Evolutionary conservation across 306 rosid species (phyloP).

Genomic region (Vigna hirtella): DNA sequence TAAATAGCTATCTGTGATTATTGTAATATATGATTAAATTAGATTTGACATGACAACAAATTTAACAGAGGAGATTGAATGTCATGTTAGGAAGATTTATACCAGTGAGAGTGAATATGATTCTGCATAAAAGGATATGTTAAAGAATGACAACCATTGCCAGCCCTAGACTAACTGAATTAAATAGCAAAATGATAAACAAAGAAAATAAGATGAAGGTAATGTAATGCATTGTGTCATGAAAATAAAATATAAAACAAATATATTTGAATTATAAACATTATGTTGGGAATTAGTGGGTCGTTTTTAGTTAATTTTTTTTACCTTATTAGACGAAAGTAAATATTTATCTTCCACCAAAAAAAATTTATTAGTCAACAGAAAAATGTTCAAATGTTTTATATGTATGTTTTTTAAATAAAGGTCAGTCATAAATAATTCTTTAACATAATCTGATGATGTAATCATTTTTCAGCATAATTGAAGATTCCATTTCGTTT

Average conservation of each 20-base stretch:
- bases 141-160: constrained; percentile 19
- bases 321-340: too few species aligned
- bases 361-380: background rate
- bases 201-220: background rate
- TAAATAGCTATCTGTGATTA: constrained; percentile 17
- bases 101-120: constrained; percentile 39
- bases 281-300: too few species aligned
- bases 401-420: too few species aligned
- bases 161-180: constrained; percentile 3
- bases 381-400: background rate
- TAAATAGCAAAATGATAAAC: background rate
- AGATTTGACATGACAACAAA: background rate
- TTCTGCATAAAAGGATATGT: constrained; percentile 42
- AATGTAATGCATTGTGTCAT: too few species aligned
- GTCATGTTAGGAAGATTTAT: constrained; percentile 26
- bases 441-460: background rate
- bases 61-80: background rate
- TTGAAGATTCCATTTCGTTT: background rate
- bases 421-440: background rate
- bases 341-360: too few species aligned
- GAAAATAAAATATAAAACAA: too few species aligned
- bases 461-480: constrained; percentile 2
- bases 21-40: background rate
- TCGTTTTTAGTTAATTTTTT: too few species aligned
- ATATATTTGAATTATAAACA: too few species aligned